Evolutionary conservation across 169 alveolate genomes (phyloP).

Genomic region (Babesia ovata): DNA sequence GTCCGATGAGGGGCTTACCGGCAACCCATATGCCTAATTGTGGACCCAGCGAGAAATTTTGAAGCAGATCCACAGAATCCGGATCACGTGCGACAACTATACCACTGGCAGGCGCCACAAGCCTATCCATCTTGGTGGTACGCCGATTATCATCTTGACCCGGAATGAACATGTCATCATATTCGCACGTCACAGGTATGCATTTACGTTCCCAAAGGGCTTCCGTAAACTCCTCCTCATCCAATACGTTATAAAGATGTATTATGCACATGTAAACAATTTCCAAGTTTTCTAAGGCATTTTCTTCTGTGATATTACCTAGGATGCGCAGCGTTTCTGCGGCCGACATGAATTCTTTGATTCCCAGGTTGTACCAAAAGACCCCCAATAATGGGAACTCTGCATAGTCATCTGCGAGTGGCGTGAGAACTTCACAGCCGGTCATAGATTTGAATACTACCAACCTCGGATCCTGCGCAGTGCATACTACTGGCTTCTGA

Average conservation of each 20-base stretch:
- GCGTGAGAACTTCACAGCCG: background rate
- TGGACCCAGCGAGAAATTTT: background rate
- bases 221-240: background rate
- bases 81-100: background rate
- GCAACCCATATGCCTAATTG: background rate
- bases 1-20: background rate
- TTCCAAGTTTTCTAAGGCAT: background rate
- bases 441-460: background rate
- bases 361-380: conserved; percentile 1
- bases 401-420: background rate
- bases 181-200: background rate
- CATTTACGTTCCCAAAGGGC: background rate
- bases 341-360: background rate
- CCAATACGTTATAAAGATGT: conserved; percentile 11
- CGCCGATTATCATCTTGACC: background rate
- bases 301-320: too few species aligned
- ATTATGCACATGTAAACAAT: background rate
- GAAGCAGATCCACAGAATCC: background rate
- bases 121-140: background rate
- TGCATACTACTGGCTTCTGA: background rate
- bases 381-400: background rate
- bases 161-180: background rate
- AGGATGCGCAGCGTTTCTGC: conserved; percentile 8
- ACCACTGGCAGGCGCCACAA: background rate
- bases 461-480: background rate